phyloP scores from a whole-genome alignment of 371 early-diverging fungal species.

The Mortierella sp. region DNA sequence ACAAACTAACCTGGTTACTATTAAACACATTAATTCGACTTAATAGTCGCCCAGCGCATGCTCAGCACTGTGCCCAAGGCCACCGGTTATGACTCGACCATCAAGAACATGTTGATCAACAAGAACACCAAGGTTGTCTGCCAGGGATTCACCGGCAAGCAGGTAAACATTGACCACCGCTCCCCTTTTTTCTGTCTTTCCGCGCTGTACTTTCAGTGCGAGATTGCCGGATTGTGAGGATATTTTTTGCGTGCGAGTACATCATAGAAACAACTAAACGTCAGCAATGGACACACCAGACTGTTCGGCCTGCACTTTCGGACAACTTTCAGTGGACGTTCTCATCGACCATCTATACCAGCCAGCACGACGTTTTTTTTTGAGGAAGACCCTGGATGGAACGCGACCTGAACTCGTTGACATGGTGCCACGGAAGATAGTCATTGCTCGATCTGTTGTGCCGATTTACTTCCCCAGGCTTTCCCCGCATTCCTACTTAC shows the following conservation, averaged over 20 bases:
- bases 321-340: neutral
- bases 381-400: neutral
- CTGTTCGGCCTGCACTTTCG: neutral
- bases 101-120: slow-evolving; percentile 90
- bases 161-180: slow-evolving; percentile 72
- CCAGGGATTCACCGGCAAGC: slow-evolving; percentile 99
- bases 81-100: slow-evolving; percentile 83
- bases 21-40: neutral
- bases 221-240: neutral
- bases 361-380: neutral
- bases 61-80: slow-evolving; percentile 55
- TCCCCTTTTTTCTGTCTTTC: neutral
- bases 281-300: neutral
- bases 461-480: slow-evolving; percentile 2
- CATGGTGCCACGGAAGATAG: neutral
- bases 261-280: neutral
- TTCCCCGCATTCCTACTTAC: neutral
- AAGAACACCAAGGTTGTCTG: slow-evolving; percentile 96
- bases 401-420: neutral
- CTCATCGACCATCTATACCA: neutral
- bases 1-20: neutral
- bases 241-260: neutral
- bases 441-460: neutral
- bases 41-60: slow-evolving; percentile 54
- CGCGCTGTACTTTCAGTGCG: neutral